Percentiles rank a stretch among this genome's conserved stretches.
Evolutionary conservation across 83 land plant genomes (phyloP).

Genomic region (Diphasiastrum complanatum): DNA sequence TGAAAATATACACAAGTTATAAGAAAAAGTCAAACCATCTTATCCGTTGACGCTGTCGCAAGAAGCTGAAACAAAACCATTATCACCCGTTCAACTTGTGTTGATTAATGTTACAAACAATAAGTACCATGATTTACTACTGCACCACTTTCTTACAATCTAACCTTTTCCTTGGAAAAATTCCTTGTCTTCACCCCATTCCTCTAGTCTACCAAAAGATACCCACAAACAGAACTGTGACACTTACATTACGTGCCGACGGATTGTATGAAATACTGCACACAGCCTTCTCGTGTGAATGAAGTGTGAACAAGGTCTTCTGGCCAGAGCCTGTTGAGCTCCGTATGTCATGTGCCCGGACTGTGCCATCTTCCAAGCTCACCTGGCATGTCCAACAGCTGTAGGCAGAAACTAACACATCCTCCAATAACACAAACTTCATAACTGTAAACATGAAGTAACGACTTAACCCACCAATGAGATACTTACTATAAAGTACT

Average conservation of each 20-base stretch:
- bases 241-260: constrained; percentile 58
- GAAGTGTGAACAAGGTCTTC: constrained; percentile 67
- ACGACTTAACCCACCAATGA: not conserved
- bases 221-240: not conserved
- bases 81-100: not conserved
- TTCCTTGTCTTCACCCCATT: too few species aligned
- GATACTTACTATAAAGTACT: constrained; percentile 55
- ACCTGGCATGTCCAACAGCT: too few species aligned
- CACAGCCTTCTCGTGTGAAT: constrained; percentile 96
- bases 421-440: too few species aligned
- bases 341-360: constrained; percentile 69
- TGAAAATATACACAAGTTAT: not conserved
- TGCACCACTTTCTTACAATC: too few species aligned
- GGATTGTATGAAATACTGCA: constrained; percentile 62
- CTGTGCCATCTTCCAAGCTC: constrained; percentile 85
- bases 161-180: too few species aligned
- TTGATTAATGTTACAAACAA: too few species aligned
- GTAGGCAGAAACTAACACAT: too few species aligned
- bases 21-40: constrained; percentile 44
- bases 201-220: too few species aligned
- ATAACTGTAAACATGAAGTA: not conserved
- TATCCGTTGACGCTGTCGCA: constrained; percentile 93
- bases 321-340: constrained; percentile 29
- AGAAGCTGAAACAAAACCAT: constrained; percentile 48
- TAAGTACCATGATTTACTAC: too few species aligned